Evolutionary conservation across 2,329 filamentous ascomycete species (phyloP).

Genomic region (Fusarium equiseti): DNA sequence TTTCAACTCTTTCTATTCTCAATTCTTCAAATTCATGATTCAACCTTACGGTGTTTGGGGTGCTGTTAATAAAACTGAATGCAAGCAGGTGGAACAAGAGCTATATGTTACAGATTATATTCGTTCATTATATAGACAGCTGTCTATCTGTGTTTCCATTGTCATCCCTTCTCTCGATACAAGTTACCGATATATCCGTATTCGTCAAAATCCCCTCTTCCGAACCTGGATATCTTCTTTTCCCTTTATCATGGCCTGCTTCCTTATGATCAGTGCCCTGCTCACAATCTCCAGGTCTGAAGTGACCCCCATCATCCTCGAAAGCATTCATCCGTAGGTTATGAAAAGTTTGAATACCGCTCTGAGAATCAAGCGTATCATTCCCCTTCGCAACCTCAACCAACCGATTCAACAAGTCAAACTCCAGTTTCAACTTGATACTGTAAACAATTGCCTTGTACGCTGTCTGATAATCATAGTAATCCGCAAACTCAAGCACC

Average conservation of each 20-base stretch:
- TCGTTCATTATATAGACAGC: neutral
- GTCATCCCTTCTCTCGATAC: constrained; percentile 9
- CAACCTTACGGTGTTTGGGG: accelerated
- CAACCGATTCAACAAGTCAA: constrained; percentile 51
- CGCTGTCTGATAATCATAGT: constrained; percentile 44
- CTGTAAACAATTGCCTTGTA: constrained; percentile 51
- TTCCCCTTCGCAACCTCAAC: constrained; percentile 18
- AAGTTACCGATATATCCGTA: constrained; percentile 13
- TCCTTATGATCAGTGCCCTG: accelerated
- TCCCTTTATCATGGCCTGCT: neutral
- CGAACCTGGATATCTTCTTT: neutral
- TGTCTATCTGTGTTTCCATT: neutral
- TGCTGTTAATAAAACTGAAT: neutral
- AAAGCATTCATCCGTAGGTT: constrained; percentile 4
- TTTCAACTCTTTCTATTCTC: no score
- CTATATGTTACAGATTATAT: neutral
- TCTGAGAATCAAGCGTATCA: neutral
- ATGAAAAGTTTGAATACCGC: neutral
- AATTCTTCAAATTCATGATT: no score
- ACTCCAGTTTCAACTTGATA: constrained; percentile 55
- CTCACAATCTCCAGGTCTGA: accelerated
- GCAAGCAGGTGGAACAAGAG: accelerated
- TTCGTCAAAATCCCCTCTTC: constrained; percentile 2
- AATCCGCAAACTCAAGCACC: constrained; percentile 56
- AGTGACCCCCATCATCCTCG: neutral